Evolutionary conservation across 495 filamentous ascomycete species (phyloP).

Genomic region (Cudoniella acicularis): DNA sequence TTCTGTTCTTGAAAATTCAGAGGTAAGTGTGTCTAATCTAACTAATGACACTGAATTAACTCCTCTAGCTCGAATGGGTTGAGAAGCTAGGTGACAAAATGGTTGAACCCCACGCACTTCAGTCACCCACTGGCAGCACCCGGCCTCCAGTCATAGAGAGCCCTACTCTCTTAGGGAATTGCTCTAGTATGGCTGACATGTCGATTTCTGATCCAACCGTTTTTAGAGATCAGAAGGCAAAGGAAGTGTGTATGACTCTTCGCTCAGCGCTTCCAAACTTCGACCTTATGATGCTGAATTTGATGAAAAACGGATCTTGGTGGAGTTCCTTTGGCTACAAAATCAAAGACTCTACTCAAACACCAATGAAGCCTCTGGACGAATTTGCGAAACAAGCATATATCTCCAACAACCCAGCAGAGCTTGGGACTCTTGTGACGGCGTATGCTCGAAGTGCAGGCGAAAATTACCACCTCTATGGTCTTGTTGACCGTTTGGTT

Average conservation of each 20-base stretch:
- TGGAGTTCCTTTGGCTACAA: background rate
- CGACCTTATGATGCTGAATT: constrained; percentile 1
- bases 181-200: background rate
- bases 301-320: constrained; percentile 1
- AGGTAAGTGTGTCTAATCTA: background rate
- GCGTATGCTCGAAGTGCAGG: constrained; percentile 12
- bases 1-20: background rate
- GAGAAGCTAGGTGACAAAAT: no score
- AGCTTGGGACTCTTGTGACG: constrained; percentile 10
- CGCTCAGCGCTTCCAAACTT: constrained; percentile 13
- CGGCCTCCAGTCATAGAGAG: no score
- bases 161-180: background rate
- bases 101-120: no score
- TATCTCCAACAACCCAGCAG: constrained; percentile 10
- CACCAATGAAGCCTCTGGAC: background rate
- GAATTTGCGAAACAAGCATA: constrained; percentile 8
- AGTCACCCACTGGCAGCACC: no score
- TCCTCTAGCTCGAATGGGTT: no score
- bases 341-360: background rate
- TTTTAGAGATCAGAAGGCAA: background rate
- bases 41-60: no score
- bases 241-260: constrained; percentile 4
- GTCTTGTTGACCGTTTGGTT: constrained; percentile 10
- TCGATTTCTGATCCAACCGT: background rate
- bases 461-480: constrained; percentile 2